Conservation (phyloP, 2,329 filamentous ascomycete genomes). For the Cladosporium sp. region DNA sequence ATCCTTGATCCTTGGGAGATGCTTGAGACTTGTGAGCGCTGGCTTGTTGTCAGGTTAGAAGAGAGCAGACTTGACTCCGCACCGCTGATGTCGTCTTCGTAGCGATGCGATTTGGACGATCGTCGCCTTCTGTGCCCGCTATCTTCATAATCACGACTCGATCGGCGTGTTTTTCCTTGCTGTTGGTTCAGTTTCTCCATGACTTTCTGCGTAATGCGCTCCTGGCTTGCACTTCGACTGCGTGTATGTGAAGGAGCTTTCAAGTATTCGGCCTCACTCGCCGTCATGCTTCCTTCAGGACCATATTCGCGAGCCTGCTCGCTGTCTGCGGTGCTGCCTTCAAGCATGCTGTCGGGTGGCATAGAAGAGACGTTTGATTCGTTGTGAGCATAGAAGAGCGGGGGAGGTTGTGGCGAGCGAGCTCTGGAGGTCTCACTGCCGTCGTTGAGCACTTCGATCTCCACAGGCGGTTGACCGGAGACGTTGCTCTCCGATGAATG, state of each 20-base stretch:
- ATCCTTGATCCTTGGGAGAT: constrained; percentile 66
- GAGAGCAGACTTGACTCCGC: constrained; percentile 61
- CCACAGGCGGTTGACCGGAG: constrained; percentile 65
- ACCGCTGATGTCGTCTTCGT: constrained; percentile 51
- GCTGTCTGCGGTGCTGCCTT: constrained; percentile 48
- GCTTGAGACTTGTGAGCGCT: constrained; percentile 56
- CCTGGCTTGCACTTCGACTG: constrained; percentile 62
- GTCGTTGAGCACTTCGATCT: constrained; percentile 79
- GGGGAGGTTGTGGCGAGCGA: constrained; percentile 41
- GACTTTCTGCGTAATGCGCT: constrained; percentile 64
- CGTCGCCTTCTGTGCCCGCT: constrained; percentile 28
- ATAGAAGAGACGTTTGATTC: constrained; percentile 84
- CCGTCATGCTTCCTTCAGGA: constrained; percentile 34
- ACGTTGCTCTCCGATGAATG: constrained; percentile 80
- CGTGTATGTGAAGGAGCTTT: constrained; percentile 56
- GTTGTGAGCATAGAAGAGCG: constrained; percentile 61
- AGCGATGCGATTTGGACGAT: constrained; percentile 45
- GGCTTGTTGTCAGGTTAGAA: constrained; percentile 52
- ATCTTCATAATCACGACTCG: constrained; percentile 32
- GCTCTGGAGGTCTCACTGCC: constrained; percentile 62
- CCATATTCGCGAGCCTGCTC: constrained; percentile 33
- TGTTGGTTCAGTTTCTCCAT: constrained; percentile 61
- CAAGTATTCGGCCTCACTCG: constrained; percentile 35
- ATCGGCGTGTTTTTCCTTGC: constrained; percentile 39
- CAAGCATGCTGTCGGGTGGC: constrained; percentile 68